Conservation (phyloP, 2,329 filamentous ascomycete species). For the Stachybotrys echinatus region DNA sequence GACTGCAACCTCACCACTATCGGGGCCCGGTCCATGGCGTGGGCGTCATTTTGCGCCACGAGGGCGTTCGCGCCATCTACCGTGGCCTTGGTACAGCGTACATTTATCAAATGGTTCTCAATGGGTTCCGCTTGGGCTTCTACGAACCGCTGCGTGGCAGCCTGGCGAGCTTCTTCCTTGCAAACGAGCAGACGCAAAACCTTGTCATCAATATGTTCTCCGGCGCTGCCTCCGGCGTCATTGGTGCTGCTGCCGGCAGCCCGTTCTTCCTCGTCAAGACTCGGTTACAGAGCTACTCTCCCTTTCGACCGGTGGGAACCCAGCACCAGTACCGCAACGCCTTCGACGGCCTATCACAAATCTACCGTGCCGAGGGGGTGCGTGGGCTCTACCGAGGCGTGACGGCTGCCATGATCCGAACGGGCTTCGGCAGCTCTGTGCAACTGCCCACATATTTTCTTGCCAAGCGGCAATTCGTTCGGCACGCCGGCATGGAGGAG, state of each 20-base stretch:
- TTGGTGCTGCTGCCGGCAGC: slow-evolving; percentile 88
- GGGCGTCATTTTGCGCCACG: slow-evolving; percentile 82
- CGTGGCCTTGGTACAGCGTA: slow-evolving; percentile 89
- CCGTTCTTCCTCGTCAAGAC: slow-evolving; percentile 99
- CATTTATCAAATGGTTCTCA: slow-evolving; percentile 92
- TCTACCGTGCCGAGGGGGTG: slow-evolving; percentile 72
- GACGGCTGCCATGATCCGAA: slow-evolving; percentile 89
- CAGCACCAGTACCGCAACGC: slow-evolving; percentile 90
- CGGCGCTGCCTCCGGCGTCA: slow-evolving; percentile 80
- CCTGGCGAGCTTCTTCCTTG: slow-evolving; percentile 64
- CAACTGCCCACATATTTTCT: slow-evolving; percentile 98
- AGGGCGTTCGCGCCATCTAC: slow-evolving; percentile 80
- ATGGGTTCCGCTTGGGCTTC: slow-evolving; percentile 93
- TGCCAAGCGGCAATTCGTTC: slow-evolving; percentile 79
- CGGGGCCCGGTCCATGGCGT: slow-evolving; percentile 88
- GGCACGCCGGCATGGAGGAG: slow-evolving; percentile 83
- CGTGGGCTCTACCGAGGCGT: slow-evolving; percentile 85
- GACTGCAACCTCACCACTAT: slow-evolving; percentile 82
- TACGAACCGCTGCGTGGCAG: slow-evolving; percentile 87
- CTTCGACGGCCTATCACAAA: slow-evolving; percentile 73
- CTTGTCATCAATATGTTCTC: slow-evolving; percentile 91
- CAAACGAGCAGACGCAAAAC: slow-evolving; percentile 70
- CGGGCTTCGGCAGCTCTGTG: slow-evolving; percentile 91
- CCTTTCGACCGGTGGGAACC: slow-evolving; percentile 91
- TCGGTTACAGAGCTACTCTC: slow-evolving; percentile 86